These are phyloP conservation scores for Chloropicon primus DNA, from an alignment of 139 green algal species.

Conservation along the genomic window DNA sequence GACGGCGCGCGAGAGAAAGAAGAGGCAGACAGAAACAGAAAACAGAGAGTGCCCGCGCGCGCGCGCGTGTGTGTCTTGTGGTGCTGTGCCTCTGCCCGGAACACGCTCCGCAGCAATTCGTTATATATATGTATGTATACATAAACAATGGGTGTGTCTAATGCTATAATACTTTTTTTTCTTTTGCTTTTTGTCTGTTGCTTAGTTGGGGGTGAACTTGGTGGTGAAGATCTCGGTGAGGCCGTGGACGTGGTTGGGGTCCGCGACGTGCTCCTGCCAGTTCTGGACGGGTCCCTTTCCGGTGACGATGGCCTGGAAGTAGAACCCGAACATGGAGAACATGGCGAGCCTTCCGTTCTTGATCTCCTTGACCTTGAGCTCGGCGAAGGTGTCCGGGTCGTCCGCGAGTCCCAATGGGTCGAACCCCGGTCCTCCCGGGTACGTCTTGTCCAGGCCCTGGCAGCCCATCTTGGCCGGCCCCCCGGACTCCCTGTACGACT, in stretches of 20 bases:
- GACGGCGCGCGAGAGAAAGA: too few species aligned
- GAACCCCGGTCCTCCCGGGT: conserved; percentile 46
- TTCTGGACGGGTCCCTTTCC: conserved; percentile 65
- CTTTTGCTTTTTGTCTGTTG: neutral
- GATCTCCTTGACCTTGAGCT: conserved; percentile 59
- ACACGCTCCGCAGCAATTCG: too few species aligned
- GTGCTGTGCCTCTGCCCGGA: too few species aligned
- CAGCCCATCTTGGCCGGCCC: neutral
- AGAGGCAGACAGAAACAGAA: too few species aligned
- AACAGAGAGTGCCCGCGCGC: too few species aligned
- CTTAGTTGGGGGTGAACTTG: neutral
- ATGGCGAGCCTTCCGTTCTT: conserved; percentile 63
- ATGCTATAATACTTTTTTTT: too few species aligned
- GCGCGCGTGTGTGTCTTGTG: too few species aligned
- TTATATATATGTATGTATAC: too few species aligned
- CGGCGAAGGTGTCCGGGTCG: conserved; percentile 76
- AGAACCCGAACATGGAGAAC: conserved; percentile 59
- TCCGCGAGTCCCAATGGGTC: conserved; percentile 88
- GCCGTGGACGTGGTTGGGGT: conserved; percentile 51
- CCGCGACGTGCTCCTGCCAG: conserved; percentile 55
- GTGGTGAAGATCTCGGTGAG: conserved; percentile 1
- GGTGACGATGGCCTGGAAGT: conserved; percentile 47
- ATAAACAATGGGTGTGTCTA: too few species aligned
- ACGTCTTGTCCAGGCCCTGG: conserved; percentile 34
- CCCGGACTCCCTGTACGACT: neutral